phyloP scores from a whole-genome alignment of 345 rosid genomes.

The Litchi chinensis region DNA sequence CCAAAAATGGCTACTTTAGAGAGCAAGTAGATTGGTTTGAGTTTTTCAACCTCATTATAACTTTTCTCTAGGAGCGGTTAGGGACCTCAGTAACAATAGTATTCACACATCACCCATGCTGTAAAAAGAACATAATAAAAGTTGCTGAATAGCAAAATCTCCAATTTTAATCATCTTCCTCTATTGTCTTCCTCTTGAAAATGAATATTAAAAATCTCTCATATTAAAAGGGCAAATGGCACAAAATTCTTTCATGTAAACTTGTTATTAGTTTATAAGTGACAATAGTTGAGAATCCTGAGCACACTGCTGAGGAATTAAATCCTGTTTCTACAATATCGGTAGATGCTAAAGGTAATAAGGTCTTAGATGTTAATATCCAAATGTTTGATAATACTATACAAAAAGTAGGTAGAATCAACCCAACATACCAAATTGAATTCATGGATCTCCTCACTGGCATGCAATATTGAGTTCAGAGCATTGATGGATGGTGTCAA shows the following conservation, averaged over 20 bases:
- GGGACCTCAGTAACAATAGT: background rate
- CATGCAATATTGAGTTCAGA: constrained; percentile 51
- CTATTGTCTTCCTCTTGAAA: background rate
- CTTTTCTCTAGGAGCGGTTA: background rate
- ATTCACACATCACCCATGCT: background rate
- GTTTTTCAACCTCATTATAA: background rate
- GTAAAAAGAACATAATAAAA: background rate
- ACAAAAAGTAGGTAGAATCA: background rate
- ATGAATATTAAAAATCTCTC: background rate
- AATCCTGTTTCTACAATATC: background rate
- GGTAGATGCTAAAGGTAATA: background rate
- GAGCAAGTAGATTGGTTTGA: background rate
- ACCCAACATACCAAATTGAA: constrained; percentile 58
- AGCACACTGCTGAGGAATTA: background rate
- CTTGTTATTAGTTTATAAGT: background rate
- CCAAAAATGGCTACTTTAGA: background rate
- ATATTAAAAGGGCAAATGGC: background rate
- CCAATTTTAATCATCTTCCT: background rate
- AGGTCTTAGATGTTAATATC: background rate
- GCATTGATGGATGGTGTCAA: constrained; percentile 47
- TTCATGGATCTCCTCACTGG: constrained; percentile 61
- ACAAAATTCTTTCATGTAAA: background rate
- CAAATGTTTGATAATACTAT: background rate
- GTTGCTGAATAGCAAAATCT: background rate
- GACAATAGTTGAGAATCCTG: background rate